Conservation (phyloP, 331 rosid genomes). For the Stylosanthes scabra region DNA sequence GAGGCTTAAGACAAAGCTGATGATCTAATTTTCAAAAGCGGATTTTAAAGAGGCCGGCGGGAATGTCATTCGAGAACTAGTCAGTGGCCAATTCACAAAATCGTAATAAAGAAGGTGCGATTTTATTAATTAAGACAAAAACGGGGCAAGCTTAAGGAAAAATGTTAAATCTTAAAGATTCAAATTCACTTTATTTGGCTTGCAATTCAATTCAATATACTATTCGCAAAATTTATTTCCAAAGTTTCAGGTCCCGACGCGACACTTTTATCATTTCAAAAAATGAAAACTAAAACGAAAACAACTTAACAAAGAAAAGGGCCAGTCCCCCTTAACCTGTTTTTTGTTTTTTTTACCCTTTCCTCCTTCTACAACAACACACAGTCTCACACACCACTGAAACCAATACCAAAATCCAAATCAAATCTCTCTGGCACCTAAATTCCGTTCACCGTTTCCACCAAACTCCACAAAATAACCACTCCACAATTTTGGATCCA, state of each 20-base stretch:
- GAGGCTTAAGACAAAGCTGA: neutral
- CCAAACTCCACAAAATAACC: neutral
- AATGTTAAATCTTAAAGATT: constrained; percentile 28
- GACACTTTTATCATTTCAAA: constrained; percentile 30
- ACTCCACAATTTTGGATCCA: constrained; percentile 18
- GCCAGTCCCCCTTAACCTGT: neutral
- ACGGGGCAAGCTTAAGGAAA: constrained; percentile 22
- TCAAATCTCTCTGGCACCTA: constrained; percentile 31
- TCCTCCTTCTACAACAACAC: neutral
- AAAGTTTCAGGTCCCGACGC: constrained; percentile 35
- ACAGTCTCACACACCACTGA: constrained; percentile 11
- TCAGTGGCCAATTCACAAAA: constrained; percentile 18
- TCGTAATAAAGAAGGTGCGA: neutral
- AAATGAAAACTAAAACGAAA: constrained; percentile 35
- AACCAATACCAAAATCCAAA: neutral
- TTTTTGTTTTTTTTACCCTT: neutral
- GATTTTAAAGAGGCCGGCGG: constrained; percentile 33
- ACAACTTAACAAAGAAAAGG: constrained; percentile 33
- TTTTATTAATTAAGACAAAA: neutral
- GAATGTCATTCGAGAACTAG: constrained; percentile 22
- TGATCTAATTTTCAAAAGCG: constrained; percentile 13
- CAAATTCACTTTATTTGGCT: constrained; percentile 35
- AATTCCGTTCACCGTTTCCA: constrained; percentile 20
- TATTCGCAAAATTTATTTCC: constrained; percentile 13
- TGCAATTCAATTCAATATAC: constrained; percentile 33